Evolutionary conservation across 1,139 yeast species (phyloP).

Genomic region (Saccharomycopsis hybrid): DNA sequence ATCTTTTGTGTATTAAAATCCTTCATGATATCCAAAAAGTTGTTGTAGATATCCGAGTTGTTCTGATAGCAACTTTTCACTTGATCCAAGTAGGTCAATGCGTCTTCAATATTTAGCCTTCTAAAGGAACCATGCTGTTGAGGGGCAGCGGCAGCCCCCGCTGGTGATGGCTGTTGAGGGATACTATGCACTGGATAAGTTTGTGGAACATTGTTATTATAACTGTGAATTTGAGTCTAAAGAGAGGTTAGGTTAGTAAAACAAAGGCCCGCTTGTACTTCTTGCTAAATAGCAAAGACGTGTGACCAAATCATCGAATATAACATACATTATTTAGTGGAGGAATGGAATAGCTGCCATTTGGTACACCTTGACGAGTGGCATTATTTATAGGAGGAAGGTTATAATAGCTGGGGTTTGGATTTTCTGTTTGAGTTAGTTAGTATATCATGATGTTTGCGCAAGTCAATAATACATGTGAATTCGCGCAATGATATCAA

Average conservation of each 20-base stretch:
- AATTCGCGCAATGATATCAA: neutral
- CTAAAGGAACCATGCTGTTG: conserved; percentile 30
- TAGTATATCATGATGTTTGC: neutral
- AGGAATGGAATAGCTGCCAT: conserved; percentile 4
- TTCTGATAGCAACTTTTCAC: conserved; percentile 87
- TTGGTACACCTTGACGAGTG: neutral
- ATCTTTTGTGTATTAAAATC: conserved; percentile 94
- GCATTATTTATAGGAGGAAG: conserved; percentile 14
- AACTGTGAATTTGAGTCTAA: neutral
- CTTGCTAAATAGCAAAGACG: neutral
- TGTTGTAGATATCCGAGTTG: conserved; percentile 94
- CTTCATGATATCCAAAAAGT: conserved; percentile 94
- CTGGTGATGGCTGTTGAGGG: neutral
- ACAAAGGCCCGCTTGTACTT: neutral
- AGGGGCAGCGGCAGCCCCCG: too few relatives aligned
- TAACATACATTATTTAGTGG: conserved; percentile 3
- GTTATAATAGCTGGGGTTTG: conserved; percentile 6
- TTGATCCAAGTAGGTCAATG: conserved; percentile 88
- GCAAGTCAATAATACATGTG: neutral
- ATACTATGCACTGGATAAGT: neutral
- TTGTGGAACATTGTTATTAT: neutral
- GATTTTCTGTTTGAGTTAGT: neutral
- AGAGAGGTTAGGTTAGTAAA: neutral
- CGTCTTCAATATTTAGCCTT: conserved; percentile 93
- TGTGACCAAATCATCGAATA: too few relatives aligned